Percentiles rank a stretch among this genome's conserved stretches.
Conservation (phyloP, 768 basidiomycete genomes). For the Phylloporus sp. region DNA sequence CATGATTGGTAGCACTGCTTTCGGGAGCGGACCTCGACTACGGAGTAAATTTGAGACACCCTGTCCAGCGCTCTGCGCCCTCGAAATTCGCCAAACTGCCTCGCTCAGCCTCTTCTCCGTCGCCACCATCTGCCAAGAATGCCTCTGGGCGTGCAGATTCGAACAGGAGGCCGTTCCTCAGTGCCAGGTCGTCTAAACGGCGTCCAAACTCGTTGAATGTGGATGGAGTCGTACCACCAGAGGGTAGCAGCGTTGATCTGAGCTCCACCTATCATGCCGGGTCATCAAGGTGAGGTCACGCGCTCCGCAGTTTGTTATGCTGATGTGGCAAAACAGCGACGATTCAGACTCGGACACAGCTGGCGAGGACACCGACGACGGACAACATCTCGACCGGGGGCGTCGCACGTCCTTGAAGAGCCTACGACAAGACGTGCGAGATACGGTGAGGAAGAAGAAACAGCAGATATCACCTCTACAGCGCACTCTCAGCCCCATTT, state of each 20-base stretch:
- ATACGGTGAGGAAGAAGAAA: conserved; percentile 27
- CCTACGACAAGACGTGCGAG: conserved; percentile 24
- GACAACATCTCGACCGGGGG: conserved; percentile 41
- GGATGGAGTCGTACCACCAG: conserved; percentile 16
- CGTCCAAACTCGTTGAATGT: conserved; percentile 24
- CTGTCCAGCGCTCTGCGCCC: not conserved
- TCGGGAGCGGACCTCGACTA: conserved; percentile 1
- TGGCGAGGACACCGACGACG: conserved; percentile 58
- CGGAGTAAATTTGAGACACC: not conserved
- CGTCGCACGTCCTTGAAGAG: conserved; percentile 35
- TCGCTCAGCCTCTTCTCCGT: conserved; percentile 76
- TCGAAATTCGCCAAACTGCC: conserved; percentile 54
- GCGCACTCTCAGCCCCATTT: conserved; percentile 22
- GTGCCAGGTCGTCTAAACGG: conserved; percentile 25
- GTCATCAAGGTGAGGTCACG: conserved; percentile 62
- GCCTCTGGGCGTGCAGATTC: conserved; percentile 48
- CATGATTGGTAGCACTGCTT: conserved; percentile 5
- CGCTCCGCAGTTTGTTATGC: not conserved
- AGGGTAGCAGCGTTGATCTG: conserved; percentile 52
- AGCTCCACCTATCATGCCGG: conserved; percentile 88
- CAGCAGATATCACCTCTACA: conserved; percentile 23
- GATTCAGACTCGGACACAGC: conserved; percentile 49
- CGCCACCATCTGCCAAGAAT: conserved; percentile 60
- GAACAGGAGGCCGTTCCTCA: conserved; percentile 36
- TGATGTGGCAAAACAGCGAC: conserved; percentile 37